Evolutionary conservation across 139 green algal species (phyloP), one percentile per base, ranked within the genome.

Genomic region (Chlorella sp.): DNA sequence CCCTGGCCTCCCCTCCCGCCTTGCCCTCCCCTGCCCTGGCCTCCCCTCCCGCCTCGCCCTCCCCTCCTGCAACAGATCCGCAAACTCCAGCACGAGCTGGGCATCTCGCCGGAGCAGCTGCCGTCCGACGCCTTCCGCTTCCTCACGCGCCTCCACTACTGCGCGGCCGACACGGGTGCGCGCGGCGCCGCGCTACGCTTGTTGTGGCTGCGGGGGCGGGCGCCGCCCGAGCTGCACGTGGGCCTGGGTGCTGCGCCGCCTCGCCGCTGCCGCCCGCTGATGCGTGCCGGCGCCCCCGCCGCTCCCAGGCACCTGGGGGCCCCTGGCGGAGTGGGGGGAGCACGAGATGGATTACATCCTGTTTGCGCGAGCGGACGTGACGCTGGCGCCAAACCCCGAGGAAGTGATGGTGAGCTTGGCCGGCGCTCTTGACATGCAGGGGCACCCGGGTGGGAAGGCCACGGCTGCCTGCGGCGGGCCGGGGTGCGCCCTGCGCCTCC

Each of bases 321-420:
- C 87, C 0, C 19, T 86, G 33, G 63, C 87, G 0, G 73, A 80
- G 11, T 97, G 92, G 92, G 92, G 92, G 3, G 95, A 99, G 85
- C 93, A 98, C 70, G 93, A 97, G 82, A 88, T 99, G n/a, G 95
- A 99, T 79, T 98, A 98, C 88, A 91, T 98, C 43, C 82, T 99
- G 4, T 91, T 99, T 76, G 77, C 71, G 50, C 53, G 48, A 21
- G 80, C 80, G 19, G 55, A 82, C 17, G 76, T 96, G 21, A 72
- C 68, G 2, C 40, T 98, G 48, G 23, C 65, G 31, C 92, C 93
- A 21, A 97, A 99, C 69, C 72, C 88, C 0, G 94, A 97, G 38
- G 94, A 97, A 76, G 89, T 97, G 2, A 79, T 83, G 51, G 72
- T 82, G 59, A 51, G 73, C n/a, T n/a, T 9, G 8, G 29, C 31